Evolutionary conservation across 495 filamentous ascomycete genomes (phyloP), one percentile per base, ranked within the genome.

Genomic region (Saxispiralis lemnorum): DNA sequence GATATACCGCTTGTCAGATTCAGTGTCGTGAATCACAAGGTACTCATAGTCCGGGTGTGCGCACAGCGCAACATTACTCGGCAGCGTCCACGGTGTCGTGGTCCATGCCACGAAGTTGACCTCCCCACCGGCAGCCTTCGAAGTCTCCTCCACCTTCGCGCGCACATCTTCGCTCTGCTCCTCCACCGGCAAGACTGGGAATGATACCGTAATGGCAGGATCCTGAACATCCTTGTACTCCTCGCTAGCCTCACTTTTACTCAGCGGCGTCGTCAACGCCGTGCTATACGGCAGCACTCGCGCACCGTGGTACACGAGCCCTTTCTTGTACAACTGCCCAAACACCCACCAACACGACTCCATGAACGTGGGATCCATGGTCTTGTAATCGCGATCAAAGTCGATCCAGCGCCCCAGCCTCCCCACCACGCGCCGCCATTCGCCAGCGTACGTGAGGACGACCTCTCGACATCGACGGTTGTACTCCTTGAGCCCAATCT

Each of bases 321-420:
- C 81, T 63, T 93, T 93, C 54, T 89, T 81, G 55, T 79, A 88
- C 16, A 96, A 69, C 55, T 87, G 75, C 62, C 87, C 89, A 69
- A 93, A 93, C 34, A 92, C 80, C 87, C 87, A 95, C 87, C 87
- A 96, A 34, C 83, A 75, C 0, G 81, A 83, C 63, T 94, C 88
- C 88, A 96, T 96, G 64, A 88, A 96, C n/a, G 63, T 72, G 1
- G 78, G 66, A 60, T 96, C 79, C 85, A 94, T 93, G 46, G 79
- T 79, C 76, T 95, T 95, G 68, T 95, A 95, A 56, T 94, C 86
- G 55, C 93, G 89, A 62, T 96, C 92, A 47, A 96, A 94, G 63
- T 97, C 92, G 53, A 96, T 86, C 89, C 92, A 97, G 43, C 92
- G 81, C 36, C 92, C 89, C 20, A 97, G 63, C 35, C 89, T 63